phyloP scores from a whole-genome alignment of 2,329 filamentous ascomycete species.

The Claviceps arundinis region DNA sequence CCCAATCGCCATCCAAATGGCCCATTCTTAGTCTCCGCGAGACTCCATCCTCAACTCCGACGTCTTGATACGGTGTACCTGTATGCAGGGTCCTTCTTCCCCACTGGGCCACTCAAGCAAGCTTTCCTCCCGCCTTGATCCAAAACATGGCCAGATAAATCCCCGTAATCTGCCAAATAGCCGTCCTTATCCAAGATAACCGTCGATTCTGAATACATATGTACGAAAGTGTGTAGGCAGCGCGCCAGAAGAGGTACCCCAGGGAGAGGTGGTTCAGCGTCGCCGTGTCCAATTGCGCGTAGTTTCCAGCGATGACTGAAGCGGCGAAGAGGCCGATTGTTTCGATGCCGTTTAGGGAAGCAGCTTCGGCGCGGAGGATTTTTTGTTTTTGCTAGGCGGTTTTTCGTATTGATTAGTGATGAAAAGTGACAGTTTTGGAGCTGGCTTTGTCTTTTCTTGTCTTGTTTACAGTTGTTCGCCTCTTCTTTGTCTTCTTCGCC shows the following conservation, averaged over 20 bases:
- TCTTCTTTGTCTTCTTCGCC: too few species aligned
- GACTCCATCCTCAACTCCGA: too few species aligned
- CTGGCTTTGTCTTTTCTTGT: too few species aligned
- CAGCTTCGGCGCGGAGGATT: constrained; percentile 39
- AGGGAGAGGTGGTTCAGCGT: constrained; percentile 27
- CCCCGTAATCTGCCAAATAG: constrained; percentile 25
- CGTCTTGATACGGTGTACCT: too few species aligned
- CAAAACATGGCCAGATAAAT: constrained; percentile 24
- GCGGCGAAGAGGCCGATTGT: constrained; percentile 30
- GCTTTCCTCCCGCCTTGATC: constrained; percentile 25
- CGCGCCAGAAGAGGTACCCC: constrained; percentile 26
- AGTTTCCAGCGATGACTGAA: constrained; percentile 32
- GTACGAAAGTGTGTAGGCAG: constrained; percentile 29
- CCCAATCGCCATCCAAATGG: too few species aligned
- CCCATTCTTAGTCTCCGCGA: too few species aligned
- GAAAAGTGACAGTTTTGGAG: too few species aligned
- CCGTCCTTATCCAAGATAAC: constrained; percentile 23
- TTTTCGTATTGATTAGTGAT: too few species aligned
- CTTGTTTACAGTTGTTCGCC: too few species aligned
- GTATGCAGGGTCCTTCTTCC: neutral
- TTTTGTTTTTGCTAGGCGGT: constrained; percentile 35
- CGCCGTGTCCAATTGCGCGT: constrained; percentile 22
- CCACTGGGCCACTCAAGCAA: neutral
- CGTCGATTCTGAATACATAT: constrained; percentile 27
- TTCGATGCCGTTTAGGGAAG: constrained; percentile 30